These are phyloP conservation scores for Tubosaeta sp. DNA, from an alignment of 768 basidiomycete genomes.

Conservation along the genomic window DNA sequence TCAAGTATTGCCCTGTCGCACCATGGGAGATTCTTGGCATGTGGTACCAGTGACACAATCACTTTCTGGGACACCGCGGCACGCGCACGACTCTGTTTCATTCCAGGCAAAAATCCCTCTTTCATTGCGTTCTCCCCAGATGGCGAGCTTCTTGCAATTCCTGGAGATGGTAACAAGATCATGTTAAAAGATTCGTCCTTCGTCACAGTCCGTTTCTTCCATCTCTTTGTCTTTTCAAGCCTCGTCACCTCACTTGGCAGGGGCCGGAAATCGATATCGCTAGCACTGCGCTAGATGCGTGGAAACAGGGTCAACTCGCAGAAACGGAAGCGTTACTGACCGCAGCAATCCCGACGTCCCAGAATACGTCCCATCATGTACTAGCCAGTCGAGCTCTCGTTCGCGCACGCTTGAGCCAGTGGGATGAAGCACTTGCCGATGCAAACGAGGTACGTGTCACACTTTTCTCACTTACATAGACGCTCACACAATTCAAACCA, in stretches of 20 bases:
- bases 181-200: background rate
- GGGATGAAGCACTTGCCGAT: too few relatives aligned
- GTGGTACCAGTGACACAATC: background rate
- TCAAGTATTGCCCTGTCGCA: background rate
- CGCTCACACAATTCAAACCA: too few relatives aligned
- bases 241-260: background rate
- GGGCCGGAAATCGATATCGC: background rate
- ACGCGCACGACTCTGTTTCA: background rate
- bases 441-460: too few relatives aligned
- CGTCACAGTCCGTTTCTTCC: background rate
- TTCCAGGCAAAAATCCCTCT: too few relatives aligned
- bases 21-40: background rate
- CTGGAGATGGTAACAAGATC: background rate
- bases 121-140: background rate
- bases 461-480: too few relatives aligned
- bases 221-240: background rate
- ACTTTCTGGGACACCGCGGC: constrained; percentile 6
- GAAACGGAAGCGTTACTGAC: background rate
- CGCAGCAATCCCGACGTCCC: background rate
- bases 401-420: too few relatives aligned
- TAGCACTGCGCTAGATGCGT: background rate
- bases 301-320: background rate
- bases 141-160: background rate
- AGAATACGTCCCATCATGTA: too few relatives aligned
- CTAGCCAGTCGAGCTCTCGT: too few relatives aligned